Evolutionary conservation across 192 early-diverging fungal species (phyloP), one percentile per base, ranked within the genome.

Genomic region (Coemansia sp.): DNA sequence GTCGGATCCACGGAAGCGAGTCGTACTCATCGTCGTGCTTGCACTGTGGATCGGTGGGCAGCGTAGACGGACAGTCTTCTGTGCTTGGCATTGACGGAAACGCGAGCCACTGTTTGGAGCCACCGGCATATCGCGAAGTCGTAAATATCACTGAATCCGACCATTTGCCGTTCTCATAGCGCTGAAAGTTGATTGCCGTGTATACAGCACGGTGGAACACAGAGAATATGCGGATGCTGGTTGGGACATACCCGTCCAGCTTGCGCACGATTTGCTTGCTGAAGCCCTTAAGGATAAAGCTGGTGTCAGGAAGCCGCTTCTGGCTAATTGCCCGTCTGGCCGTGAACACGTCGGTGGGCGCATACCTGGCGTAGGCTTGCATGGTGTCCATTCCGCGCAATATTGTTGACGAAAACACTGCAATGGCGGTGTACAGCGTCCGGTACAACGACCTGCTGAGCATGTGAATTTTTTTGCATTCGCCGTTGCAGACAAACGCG

Each of bases 21-120:
- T 32, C 12, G 14, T 6, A 7, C 8, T 33, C 21, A 33, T 24
- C 28, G 11, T n/a, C 28, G 16, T 5, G 5, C 6, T 3, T 12
- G 14, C 1, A 18, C 12, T 25, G 19, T 5, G 14, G 1, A 28
- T 27, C 14, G 14, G 14, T 28, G 24, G 22, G 46, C 46, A 22
- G 46, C 46, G 24, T 6, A 16, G 35, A 16, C 35, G 9, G 4
- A n/a, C 3, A 16, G 11, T 19, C 11, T 12, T 25, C 22, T 5
- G 46, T 10, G 6, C 12, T 48, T 24, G 58, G 59, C 31, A 55
- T 44, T 18, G 63, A 50, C 1, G 64, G 56, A 35, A 71, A 60
- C 18, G 40, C 38, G 7, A 79, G 40, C 76, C 76, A 79, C 24
- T 72, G 66, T 47, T 69, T 68, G 22, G 66, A 62, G 8, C 66